Conservation (phyloP, 441 rosid species). For the Eruca vesicaria region DNA sequence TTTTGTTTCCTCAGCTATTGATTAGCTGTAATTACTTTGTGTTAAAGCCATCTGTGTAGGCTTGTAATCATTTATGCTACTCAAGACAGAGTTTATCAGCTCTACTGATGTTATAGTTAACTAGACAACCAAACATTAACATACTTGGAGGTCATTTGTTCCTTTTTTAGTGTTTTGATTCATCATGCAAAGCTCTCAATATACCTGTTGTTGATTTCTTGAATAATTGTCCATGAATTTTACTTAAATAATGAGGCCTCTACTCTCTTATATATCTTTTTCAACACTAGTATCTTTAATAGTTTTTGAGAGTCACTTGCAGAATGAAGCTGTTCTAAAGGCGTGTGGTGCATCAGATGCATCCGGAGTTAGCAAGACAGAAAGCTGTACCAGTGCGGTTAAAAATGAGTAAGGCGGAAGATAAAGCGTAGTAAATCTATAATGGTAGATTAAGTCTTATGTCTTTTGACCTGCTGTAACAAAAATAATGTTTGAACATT, state of each 20-base stretch:
- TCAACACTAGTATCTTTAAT: neutral
- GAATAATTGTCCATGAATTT: neutral
- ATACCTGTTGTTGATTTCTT: neutral
- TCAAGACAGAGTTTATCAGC: neutral
- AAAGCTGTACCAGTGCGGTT: constrained; percentile 21
- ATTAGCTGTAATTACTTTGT: neutral
- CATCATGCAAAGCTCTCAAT: neutral
- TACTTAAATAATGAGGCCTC: too few species aligned
- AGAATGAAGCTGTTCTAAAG: constrained; percentile 86
- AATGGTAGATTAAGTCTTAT: constrained; percentile 5
- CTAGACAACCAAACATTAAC: neutral
- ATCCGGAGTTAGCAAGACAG: constrained; percentile 37
- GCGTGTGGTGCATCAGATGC: constrained; percentile 61
- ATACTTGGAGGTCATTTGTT: neutral
- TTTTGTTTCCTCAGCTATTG: neutral
- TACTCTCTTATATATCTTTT: neutral
- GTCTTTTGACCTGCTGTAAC: constrained; percentile 1
- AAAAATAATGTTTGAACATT: constrained; percentile 8
- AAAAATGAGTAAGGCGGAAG: constrained; percentile 17
- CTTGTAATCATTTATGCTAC: neutral
- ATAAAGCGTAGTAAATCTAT: neutral
- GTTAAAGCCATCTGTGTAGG: neutral
- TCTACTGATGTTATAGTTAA: neutral
- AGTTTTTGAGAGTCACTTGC: constrained; percentile 24
- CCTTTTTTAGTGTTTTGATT: neutral